phyloP scores from a whole-genome alignment of 2,329 filamentous ascomycete species.

The Epichloe typhina region DNA sequence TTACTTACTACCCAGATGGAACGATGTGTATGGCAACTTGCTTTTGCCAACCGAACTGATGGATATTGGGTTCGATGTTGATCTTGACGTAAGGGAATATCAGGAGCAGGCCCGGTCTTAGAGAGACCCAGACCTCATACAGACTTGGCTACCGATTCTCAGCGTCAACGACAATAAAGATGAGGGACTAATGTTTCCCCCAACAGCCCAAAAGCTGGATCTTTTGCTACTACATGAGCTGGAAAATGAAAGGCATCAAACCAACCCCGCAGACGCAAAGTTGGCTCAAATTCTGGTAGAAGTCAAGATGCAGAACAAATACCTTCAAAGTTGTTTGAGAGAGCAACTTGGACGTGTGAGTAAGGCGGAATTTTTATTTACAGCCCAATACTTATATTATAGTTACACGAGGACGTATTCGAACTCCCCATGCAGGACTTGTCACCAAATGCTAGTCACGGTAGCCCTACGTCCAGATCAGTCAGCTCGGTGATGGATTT shows the following conservation, averaged over 20 bases:
- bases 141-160: slow-evolving; percentile 4
- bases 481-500: neutral
- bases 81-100: slow-evolving; percentile 2
- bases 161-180: slow-evolving; percentile 3
- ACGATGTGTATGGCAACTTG: neutral
- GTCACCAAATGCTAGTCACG: neutral
- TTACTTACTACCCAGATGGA: slow-evolving; percentile 2
- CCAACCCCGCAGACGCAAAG: neutral
- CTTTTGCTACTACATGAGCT: slow-evolving; percentile 4
- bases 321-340: neutral
- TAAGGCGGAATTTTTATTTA: neutral
- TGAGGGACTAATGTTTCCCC: slow-evolving; percentile 4
- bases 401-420: slow-evolving; percentile 3
- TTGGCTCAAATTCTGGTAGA: slow-evolving; percentile 1
- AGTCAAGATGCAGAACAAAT: neutral
- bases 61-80: neutral
- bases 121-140: slow-evolving; percentile 4
- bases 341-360: neutral
- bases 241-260: neutral
- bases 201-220: neutral
- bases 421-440: neutral
- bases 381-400: neutral
- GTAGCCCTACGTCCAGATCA: neutral
- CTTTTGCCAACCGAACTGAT: slow-evolving; percentile 2
- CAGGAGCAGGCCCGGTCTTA: slow-evolving; percentile 1